phyloP scores from a whole-genome alignment of 2,329 filamentous ascomycete species.

The Aspergillus brasiliensis region DNA sequence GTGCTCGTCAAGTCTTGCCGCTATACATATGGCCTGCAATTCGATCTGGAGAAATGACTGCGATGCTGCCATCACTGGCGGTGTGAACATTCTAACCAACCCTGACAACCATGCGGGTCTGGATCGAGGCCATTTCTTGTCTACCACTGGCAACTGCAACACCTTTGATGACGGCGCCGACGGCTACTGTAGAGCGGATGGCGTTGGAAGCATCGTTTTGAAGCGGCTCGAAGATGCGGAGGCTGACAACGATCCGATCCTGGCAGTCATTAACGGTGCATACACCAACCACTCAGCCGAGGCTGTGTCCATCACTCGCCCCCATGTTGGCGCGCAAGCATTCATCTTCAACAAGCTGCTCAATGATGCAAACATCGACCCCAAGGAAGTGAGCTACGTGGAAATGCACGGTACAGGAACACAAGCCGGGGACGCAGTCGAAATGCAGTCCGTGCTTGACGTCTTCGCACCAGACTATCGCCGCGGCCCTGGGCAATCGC shows the following conservation, averaged over 20 bases:
- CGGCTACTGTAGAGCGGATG: conserved; percentile 81
- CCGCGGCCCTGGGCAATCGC: conserved; percentile 39
- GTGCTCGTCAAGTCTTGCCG: conserved; percentile 73
- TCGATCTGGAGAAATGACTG: conserved; percentile 75
- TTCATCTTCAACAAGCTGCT: conserved; percentile 70
- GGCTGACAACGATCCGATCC: conserved; percentile 68
- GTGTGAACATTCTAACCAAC: conserved; percentile 75
- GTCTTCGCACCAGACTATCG: conserved; percentile 60
- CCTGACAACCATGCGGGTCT: conserved; percentile 78
- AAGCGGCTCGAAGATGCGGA: conserved; percentile 80
- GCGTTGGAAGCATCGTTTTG: conserved; percentile 71
- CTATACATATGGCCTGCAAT: conserved; percentile 71
- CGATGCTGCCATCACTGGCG: conserved; percentile 78
- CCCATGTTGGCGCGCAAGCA: conserved; percentile 76
- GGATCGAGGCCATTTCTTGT: conserved; percentile 76
- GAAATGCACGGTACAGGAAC: conserved; percentile 92
- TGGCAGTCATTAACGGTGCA: conserved; percentile 73
- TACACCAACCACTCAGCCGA: conserved; percentile 83
- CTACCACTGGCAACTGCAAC: conserved; percentile 68
- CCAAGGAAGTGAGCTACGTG: conserved; percentile 77
- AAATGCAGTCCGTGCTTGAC: conserved; percentile 76
- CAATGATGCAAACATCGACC: conserved; percentile 72
- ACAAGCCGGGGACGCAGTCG: conserved; percentile 76
- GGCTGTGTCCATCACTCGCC: conserved; percentile 80
- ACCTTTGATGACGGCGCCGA: conserved; percentile 80